Base-by-base conservation (phyloP, 1,284 basidiomycete species). In the Melampsora allii-populina region DNA sequence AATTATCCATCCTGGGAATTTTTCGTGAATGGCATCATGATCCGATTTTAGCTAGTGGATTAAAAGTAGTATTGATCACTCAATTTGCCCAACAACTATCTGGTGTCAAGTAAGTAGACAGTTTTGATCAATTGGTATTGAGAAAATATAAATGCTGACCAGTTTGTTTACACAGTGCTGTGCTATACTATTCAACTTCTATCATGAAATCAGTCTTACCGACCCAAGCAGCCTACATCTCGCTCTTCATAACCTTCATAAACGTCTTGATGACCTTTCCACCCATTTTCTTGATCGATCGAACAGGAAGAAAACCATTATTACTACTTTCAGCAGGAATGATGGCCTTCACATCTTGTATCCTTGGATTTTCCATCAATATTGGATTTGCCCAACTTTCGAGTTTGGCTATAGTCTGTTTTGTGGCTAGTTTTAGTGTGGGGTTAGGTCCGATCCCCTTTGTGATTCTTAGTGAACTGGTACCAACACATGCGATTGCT, bases 381-480 rank as follows among this genome's bases (percentile, higher is more conserved):
- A 83, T 84, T 3, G 86, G 86, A 46, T 82, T 85, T 73, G 85
- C 86, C 14, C 81, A 84, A 5, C 79, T 93, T 9, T 87, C 90
- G 7, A 92, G 90, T 68, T 79, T 91, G 29, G 87, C 90, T 3
- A 92, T 96, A 77, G 82, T 92, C 61, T 84, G 86, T 1, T 94
- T 96, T 80, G 89, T 96, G 45, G 91, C 89, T 88, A 90, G 90
- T 0, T 97, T 95, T 80, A 90, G 91, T 0, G 83, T 91, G 48
- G 94, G 94, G 0, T 84, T 96, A n/a, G 94, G 94, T 0, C 93
- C 94, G 0, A 84, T 96, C 45, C 94, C 94, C 0, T 96, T 94
- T 80, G 88, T 97, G 56, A 89, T 96, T 82, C 88, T 95, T 39
- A 88, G 92, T n/a, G 94, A 97, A 80, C 86, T 96, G 29, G 89